phyloP scores from a whole-genome alignment of 2,329 filamentous ascomycete species.

The Paraconiothyrium brasiliense region DNA sequence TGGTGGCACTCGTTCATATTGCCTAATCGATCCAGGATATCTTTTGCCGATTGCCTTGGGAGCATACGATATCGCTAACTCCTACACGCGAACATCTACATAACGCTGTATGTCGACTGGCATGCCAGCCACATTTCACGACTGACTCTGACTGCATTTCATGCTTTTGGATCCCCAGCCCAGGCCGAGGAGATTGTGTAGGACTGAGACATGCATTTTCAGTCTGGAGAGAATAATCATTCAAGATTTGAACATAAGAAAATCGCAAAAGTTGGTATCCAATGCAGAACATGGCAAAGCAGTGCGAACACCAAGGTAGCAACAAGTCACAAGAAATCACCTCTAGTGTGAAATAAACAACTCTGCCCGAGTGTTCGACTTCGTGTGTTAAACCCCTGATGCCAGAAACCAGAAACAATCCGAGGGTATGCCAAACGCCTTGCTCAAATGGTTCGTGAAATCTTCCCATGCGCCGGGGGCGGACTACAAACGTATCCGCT shows the following conservation, averaged over 20 bases:
- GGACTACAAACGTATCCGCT: neutral
- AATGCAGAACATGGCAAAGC: slow-evolving; percentile 6
- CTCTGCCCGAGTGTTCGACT: neutral
- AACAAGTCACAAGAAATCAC: neutral
- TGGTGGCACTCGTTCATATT: neutral
- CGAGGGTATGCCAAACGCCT: neutral
- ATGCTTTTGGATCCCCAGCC: neutral
- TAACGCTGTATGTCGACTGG: no score
- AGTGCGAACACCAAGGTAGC: slow-evolving; percentile 13
- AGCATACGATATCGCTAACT: slow-evolving; percentile 5
- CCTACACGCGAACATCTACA: no score
- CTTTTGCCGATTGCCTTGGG: slow-evolving; percentile 4
- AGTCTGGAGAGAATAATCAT: neutral
- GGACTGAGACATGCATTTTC: neutral
- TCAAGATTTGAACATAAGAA: neutral
- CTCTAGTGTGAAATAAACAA: neutral
- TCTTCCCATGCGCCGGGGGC: neutral
- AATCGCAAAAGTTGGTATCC: neutral
- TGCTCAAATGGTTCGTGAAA: neutral
- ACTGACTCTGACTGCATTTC: neutral
- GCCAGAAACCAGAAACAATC: neutral
- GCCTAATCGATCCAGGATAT: slow-evolving; percentile 4
- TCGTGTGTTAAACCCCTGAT: neutral
- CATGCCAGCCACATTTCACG: neutral
- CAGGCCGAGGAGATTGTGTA: neutral